A percentile compares a stretch with the other conserved stretches of the same genome.
These are phyloP conservation scores for Blastobotrys parvus DNA, from an alignment of 805 yeast species.

Conservation along the genomic window DNA sequence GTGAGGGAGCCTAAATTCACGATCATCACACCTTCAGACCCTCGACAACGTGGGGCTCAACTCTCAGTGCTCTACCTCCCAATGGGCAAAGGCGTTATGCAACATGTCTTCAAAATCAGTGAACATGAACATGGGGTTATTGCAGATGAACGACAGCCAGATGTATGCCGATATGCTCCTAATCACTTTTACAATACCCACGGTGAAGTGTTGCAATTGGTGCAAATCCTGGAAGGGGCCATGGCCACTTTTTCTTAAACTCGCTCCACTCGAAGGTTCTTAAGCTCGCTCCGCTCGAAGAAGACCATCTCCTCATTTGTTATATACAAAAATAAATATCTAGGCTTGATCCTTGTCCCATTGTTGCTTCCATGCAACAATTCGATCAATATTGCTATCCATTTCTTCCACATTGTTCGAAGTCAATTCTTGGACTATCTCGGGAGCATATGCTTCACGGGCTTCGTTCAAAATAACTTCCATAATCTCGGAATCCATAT, in stretches of 20 bases:
- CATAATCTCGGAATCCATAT: conserved; percentile 95
- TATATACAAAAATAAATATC: too few species aligned
- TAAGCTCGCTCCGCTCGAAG: too few species aligned
- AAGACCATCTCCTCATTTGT: too few species aligned
- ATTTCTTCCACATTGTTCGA: conserved; percentile 69
- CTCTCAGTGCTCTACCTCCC: conserved; percentile 64
- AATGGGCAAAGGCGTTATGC: conserved; percentile 49
- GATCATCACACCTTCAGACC: conserved; percentile 64
- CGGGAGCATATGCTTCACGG: conserved; percentile 65
- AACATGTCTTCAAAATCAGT: conserved; percentile 42
- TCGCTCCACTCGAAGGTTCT: too few species aligned
- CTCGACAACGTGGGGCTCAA: conserved; percentile 68
- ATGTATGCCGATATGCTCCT: conserved; percentile 87
- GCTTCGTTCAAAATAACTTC: conserved; percentile 85
- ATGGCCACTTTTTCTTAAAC: neutral
- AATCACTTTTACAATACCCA: conserved; percentile 75
- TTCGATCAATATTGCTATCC: conserved; percentile 74
- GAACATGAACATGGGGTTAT: conserved; percentile 48
- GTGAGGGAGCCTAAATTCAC: conserved; percentile 39
- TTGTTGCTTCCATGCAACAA: conserved; percentile 61
- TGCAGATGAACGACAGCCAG: conserved; percentile 84
- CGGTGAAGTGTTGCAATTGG: conserved; percentile 47
- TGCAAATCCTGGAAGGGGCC: conserved; percentile 34
- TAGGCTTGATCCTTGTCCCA: conserved; percentile 64
- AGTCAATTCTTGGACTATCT: conserved; percentile 70